Conservation (phyloP, 164 flowering plant species). For the Annona cherimola region DNA sequence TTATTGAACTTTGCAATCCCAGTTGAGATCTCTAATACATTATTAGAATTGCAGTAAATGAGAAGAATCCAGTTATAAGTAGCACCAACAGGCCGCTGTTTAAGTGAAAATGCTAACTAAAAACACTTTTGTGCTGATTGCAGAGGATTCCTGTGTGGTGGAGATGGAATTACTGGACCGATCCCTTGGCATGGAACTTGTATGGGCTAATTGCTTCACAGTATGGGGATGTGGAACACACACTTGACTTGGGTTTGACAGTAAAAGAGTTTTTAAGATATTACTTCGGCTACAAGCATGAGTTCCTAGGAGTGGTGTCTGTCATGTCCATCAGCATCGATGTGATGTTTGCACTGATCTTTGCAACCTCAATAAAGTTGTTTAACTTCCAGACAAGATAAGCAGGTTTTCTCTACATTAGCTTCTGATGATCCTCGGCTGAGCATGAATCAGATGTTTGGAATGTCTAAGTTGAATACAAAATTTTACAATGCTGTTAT, state of each 20-base stretch:
- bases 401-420: neutral
- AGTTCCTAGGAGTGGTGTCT: conserved; percentile 38
- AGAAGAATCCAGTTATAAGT: too few relatives aligned
- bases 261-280: conserved; percentile 25
- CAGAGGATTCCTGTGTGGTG: conserved; percentile 64
- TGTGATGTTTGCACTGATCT: conserved; percentile 36
- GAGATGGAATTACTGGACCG: conserved; percentile 51
- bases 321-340: conserved; percentile 28
- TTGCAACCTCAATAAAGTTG: conserved; percentile 39
- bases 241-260: conserved; percentile 9
- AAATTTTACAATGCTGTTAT: too few relatives aligned
- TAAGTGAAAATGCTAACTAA: neutral
- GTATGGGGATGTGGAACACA: conserved; percentile 30
- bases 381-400: conserved; percentile 55
- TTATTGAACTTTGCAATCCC: too few relatives aligned
- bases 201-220: conserved; percentile 50
- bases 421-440: neutral
- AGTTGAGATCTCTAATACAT: too few relatives aligned
- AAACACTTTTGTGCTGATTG: neutral
- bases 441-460: neutral
- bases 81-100: too few relatives aligned
- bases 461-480: too few relatives aligned
- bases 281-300: conserved; percentile 39
- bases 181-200: conserved; percentile 47
- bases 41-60: too few relatives aligned